Conservation (phyloP, 371 early-diverging fungal species). For the Dinochytrium kinnereticum region DNA sequence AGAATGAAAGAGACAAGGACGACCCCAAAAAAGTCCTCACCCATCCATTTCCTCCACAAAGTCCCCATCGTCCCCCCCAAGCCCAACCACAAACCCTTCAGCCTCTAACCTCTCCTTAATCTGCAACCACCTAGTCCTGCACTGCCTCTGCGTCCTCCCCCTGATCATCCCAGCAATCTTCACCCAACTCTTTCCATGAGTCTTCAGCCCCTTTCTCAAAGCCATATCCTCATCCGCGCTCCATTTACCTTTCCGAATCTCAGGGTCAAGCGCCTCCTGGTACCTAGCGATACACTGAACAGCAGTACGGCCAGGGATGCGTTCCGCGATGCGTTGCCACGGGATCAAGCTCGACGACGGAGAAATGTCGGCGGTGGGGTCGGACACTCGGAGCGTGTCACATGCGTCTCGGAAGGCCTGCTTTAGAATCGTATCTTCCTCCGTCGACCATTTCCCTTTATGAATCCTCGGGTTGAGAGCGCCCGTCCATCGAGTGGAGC, state of each 20-base stretch:
- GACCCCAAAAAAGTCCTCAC: background rate
- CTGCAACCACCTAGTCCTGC: constrained; percentile 68
- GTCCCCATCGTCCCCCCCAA: constrained; percentile 10
- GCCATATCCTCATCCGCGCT: constrained; percentile 64
- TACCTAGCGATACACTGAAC: constrained; percentile 79
- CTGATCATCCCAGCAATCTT: constrained; percentile 69
- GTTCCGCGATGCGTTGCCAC: constrained; percentile 64
- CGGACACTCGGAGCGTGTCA: constrained; percentile 7
- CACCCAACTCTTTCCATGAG: constrained; percentile 72
- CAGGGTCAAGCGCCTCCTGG: constrained; percentile 75
- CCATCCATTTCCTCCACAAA: background rate
- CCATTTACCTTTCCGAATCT: constrained; percentile 69
- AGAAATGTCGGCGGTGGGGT: constrained; percentile 9
- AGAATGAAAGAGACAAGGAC: too few species aligned
- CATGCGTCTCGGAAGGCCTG: constrained; percentile 47
- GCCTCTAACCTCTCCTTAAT: constrained; percentile 28
- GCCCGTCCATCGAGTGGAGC: constrained; percentile 70
- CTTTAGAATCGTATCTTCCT: constrained; percentile 63
- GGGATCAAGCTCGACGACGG: constrained; percentile 40
- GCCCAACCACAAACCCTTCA: constrained; percentile 9
- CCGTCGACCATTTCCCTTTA: constrained; percentile 72
- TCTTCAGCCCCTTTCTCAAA: constrained; percentile 57
- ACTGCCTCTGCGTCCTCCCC: constrained; percentile 72
- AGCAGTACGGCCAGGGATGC: constrained; percentile 66
- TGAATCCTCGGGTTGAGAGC: constrained; percentile 67